These are phyloP conservation scores for Carex myosuroides DNA, from an alignment of 176 grass and related monocot genomes.

Conservation along the genomic window DNA sequence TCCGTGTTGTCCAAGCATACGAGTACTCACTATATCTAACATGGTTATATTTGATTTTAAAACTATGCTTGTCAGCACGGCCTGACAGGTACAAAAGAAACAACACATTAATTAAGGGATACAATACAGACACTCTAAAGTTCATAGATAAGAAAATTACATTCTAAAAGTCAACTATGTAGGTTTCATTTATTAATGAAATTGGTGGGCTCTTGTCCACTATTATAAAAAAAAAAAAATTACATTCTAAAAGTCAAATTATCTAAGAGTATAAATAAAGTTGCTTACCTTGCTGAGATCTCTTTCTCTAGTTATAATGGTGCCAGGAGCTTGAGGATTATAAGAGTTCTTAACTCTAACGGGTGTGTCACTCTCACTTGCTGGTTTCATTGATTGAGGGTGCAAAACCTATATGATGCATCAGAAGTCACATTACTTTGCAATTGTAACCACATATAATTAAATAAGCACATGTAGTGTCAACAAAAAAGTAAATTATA, in stretches of 20 bases:
- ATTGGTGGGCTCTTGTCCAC: too few relatives aligned
- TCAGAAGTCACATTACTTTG: background rate
- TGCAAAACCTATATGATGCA: slow-evolving; percentile 60
- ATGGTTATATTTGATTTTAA: slow-evolving; percentile 95
- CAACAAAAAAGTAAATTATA: background rate
- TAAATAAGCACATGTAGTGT: background rate
- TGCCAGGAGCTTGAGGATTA: slow-evolving; percentile 87
- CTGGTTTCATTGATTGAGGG: slow-evolving; percentile 92
- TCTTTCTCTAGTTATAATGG: slow-evolving; percentile 84
- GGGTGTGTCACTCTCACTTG: slow-evolving; percentile 85
- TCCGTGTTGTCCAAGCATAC: slow-evolving; percentile 96
- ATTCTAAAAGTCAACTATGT: background rate
- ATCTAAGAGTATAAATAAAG: background rate
- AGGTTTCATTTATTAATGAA: too few relatives aligned
- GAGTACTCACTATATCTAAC: slow-evolving; percentile 90
- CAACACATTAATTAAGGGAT: background rate
- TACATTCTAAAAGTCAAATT: background rate
- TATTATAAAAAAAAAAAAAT: background rate
- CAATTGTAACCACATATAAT: background rate
- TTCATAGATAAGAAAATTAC: background rate
- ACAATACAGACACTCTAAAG: background rate
- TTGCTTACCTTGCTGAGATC: slow-evolving; percentile 71
- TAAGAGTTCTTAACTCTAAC: slow-evolving; percentile 99
- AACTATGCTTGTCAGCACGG: slow-evolving; percentile 87
- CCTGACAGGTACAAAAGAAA: slow-evolving; percentile 33